These are phyloP conservation scores for Ophiosphaerella herpotricha DNA, from an alignment of 2,329 filamentous ascomycete species.

Conservation along the genomic window DNA sequence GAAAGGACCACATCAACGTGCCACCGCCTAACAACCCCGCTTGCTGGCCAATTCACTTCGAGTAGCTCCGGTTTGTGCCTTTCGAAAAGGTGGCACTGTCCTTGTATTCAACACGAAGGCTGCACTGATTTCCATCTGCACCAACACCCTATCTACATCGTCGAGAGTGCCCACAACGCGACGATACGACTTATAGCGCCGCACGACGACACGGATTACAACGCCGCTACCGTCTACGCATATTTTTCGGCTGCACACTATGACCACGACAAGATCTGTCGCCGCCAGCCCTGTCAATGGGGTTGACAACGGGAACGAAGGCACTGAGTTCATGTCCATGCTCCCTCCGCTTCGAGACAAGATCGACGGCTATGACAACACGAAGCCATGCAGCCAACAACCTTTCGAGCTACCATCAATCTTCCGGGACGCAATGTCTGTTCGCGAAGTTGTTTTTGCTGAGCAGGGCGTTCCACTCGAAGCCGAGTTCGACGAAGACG, in stretches of 20 bases:
- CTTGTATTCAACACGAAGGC: too few species aligned
- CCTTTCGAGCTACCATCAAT: conserved; percentile 45
- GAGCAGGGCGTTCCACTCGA: conserved; percentile 64
- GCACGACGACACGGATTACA: not conserved
- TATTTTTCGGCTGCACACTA: not conserved
- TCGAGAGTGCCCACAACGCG: too few species aligned
- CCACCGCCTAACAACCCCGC: too few species aligned
- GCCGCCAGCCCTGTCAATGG: conserved; percentile 16
- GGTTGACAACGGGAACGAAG: conserved; percentile 24
- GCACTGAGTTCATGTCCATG: conserved; percentile 48
- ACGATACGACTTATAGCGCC: too few species aligned
- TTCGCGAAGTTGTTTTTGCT: conserved; percentile 62
- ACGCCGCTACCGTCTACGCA: not conserved
- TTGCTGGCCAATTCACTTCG: too few species aligned
- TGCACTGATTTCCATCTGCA: too few species aligned
- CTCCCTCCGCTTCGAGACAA: conserved; percentile 42
- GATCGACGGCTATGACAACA: conserved; percentile 45
- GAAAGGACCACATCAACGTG: too few species aligned
- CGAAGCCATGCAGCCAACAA: conserved; percentile 40
- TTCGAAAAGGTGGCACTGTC: too few species aligned
- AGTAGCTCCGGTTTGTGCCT: too few species aligned
- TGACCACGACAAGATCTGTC: conserved; percentile 27
- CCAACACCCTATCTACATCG: too few species aligned
- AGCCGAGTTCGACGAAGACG: conserved; percentile 80
- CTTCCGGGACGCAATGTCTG: conserved; percentile 60